Percentiles rank a stretch among this genome's conserved stretches.
Conservation (phyloP, 2,329 filamentous ascomycete species). For the Aspergillus novofumigatus region DNA sequence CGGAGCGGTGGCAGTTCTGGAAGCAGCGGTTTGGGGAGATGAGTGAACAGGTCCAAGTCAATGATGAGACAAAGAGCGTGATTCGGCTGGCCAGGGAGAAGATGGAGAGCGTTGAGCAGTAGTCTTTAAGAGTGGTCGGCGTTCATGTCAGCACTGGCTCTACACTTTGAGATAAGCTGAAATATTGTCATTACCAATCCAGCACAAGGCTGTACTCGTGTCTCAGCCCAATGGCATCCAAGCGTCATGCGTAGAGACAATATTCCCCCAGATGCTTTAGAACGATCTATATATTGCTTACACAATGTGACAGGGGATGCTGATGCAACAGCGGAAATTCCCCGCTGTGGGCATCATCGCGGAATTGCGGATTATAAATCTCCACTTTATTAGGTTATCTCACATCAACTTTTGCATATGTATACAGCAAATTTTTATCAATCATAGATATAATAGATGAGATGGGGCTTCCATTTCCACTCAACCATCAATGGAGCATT, state of each 20-base stretch:
- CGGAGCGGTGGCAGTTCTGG: slow-evolving; percentile 12
- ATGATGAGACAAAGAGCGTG: background rate
- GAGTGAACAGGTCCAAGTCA: background rate
- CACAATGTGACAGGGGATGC: too few species aligned
- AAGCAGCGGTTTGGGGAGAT: slow-evolving; percentile 4
- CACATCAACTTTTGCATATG: too few species aligned
- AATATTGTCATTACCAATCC: too few species aligned
- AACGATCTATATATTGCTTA: too few species aligned
- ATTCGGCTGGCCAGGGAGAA: background rate
- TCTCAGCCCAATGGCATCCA: too few species aligned
- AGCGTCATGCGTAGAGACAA: too few species aligned
- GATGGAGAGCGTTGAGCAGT: background rate
- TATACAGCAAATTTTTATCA: background rate
- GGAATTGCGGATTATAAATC: background rate
- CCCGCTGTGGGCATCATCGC: background rate
- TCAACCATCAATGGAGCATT: background rate
- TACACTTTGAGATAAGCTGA: too few species aligned
- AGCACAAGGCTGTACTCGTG: too few species aligned
- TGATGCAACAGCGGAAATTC: background rate
- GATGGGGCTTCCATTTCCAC: background rate
- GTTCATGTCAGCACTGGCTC: too few species aligned
- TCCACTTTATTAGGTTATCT: too few species aligned
- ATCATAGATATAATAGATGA: too few species aligned
- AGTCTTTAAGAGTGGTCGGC: background rate
- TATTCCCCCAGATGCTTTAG: too few species aligned